These are phyloP conservation scores for Geosmithia morbida DNA, from an alignment of 2,329 filamentous ascomycete genomes.

Conservation along the genomic window DNA sequence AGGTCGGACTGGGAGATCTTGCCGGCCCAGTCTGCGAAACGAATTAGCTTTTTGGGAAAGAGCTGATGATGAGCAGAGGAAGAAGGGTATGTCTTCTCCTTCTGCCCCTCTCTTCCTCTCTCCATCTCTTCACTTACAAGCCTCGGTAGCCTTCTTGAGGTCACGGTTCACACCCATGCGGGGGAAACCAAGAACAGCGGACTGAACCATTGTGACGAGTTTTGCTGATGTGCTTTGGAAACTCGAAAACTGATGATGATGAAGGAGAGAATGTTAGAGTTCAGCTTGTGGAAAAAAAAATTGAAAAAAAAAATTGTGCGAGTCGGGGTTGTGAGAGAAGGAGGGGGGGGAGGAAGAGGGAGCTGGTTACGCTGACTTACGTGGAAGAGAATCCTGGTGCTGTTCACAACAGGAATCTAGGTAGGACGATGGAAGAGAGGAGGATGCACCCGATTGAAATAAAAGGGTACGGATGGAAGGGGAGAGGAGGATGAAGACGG, in stretches of 20 bases:
- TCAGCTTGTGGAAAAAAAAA: neutral
- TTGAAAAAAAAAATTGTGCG: neutral
- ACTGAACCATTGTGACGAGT: slow-evolving; percentile 43
- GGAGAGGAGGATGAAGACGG: slow-evolving; percentile 1
- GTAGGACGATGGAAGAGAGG: neutral
- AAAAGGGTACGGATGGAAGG: neutral
- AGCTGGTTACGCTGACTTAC: neutral
- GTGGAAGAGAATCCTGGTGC: neutral
- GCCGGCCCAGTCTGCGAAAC: slow-evolving; percentile 56
- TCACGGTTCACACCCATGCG: slow-evolving; percentile 97
- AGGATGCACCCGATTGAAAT: neutral
- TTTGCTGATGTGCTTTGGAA: neutral
- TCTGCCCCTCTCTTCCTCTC: too few relatives aligned
- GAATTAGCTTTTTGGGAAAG: neutral
- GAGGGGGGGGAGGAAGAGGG: neutral
- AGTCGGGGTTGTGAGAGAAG: neutral
- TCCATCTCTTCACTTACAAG: slow-evolving; percentile 45
- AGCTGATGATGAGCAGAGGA: neutral
- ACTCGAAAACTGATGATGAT: neutral
- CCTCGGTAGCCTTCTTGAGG: slow-evolving; percentile 99
- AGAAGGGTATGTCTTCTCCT: neutral
- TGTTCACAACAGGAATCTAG: neutral
- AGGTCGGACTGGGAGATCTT: slow-evolving; percentile 90
- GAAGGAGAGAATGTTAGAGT: neutral
- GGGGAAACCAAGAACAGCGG: slow-evolving; percentile 90